Base-by-base conservation (phyloP, 2,329 filamentous ascomycete species). In the Fusarium kyushuense region DNA sequence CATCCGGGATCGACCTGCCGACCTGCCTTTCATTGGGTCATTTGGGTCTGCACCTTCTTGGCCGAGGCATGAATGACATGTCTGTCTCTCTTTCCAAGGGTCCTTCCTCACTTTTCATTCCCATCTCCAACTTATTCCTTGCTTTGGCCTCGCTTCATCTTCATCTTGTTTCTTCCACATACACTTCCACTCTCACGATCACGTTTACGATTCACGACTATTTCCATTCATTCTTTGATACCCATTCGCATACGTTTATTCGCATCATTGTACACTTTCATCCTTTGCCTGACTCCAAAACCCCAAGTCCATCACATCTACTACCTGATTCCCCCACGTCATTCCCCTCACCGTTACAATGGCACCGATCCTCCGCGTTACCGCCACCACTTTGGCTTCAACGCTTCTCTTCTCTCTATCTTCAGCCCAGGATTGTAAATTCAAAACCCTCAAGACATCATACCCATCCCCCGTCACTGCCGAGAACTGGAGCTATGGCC, bases 401-500 rank as follows among this genome's bases (percentile, higher is more conserved):
- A 47, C 53, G 13, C 29, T 67, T 2, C 29, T 67, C 46, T 33
- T 41, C 29, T 42, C 66, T 36, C 9, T 54, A 17, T n/a, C 60
- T 27, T 57, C 47, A 23, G 60, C 63, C 11, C 66, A 51, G 27
- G 27, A 58, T 33, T 70, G 67, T 30, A 36, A 17, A 4, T 68
- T 61, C 19, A 48, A 76, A 58, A 71, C 76, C 27, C 74, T 83
- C 35, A 56, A 71, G 8, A 77, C 80, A 3, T 68, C 68, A 33
- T 80, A 81, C 63, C 73, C 74, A 5, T 61, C 73, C 6, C 83
- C 82, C 14, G 72, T 72, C 3, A 78, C 81, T 12, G 79, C 80
- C 21, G 68, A 74, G 6, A 82, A 81, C 30, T 86, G 83, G 81
- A 75, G 79, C 8, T 81, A 79, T 17, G 78, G 81, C 60, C 76